phyloP scores from a whole-genome alignment of 192 early-diverging fungal species.

The Allomyces macrogynus region DNA sequence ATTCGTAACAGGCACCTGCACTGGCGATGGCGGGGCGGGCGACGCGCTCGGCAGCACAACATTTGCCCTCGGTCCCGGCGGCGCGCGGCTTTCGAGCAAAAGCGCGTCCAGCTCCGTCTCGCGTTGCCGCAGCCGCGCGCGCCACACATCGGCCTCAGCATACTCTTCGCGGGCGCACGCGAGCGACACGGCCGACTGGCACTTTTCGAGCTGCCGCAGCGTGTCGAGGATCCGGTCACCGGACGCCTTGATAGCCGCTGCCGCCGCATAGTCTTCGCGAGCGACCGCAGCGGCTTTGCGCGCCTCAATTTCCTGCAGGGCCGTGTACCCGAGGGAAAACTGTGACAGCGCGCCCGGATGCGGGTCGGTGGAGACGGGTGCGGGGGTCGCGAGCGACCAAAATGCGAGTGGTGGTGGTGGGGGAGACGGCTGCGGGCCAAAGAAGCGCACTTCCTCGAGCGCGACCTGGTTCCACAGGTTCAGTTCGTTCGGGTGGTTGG shows the following conservation, averaged over 20 bases:
- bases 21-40: neutral
- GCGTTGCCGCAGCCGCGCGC: neutral
- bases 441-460: neutral
- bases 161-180: neutral
- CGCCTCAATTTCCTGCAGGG: neutral
- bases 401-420: neutral
- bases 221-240: neutral
- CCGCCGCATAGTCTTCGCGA: neutral
- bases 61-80: too few relatives aligned
- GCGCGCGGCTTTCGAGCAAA: too few relatives aligned
- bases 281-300: neutral
- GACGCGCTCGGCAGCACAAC: neutral
- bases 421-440: neutral
- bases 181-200: neutral
- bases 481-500: neutral
- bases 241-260: neutral
- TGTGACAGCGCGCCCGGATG: neutral
- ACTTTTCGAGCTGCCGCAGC: neutral
- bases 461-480: neutral
- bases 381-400: neutral
- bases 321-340: neutral
- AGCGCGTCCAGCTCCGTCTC: neutral
- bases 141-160: neutral
- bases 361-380: neutral
- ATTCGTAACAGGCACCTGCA: too few relatives aligned